phyloP scores from a whole-genome alignment of 768 basidiomycete genomes.

The Daedalea quercina region DNA sequence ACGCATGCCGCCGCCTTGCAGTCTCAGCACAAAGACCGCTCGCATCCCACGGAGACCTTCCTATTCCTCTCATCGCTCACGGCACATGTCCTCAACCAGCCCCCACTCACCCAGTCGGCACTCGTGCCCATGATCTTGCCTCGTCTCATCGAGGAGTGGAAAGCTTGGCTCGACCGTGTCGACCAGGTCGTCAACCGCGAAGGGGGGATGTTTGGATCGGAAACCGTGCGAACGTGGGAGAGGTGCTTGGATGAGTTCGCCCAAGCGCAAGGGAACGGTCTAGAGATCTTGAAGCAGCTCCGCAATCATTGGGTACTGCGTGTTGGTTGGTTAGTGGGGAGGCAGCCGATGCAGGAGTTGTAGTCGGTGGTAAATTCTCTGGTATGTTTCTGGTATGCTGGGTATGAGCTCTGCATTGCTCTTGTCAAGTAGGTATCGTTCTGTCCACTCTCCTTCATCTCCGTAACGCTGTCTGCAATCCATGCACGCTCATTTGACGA shows the following conservation, averaged over 20 bases:
- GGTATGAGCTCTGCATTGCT: neutral
- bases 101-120: conserved; percentile 54
- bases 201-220: conserved; percentile 75
- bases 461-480: neutral
- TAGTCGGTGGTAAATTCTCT: conserved; percentile 12
- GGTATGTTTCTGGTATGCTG: conserved; percentile 1
- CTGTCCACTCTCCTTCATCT: neutral
- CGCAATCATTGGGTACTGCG: conserved; percentile 64
- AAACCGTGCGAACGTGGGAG: conserved; percentile 65
- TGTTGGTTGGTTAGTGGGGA: conserved; percentile 75
- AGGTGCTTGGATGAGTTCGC: conserved; percentile 62
- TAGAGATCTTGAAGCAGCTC: conserved; percentile 36
- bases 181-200: conserved; percentile 64
- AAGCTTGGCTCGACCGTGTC: conserved; percentile 65
- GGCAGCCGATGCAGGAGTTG: conserved; percentile 30
- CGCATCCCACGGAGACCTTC: conserved; percentile 72
- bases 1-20: conserved; percentile 37
- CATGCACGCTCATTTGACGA: neutral
- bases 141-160: conserved; percentile 70
- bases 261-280: conserved; percentile 39
- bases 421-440: neutral
- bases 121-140: conserved; percentile 53
- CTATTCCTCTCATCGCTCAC: conserved; percentile 63
- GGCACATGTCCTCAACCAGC: conserved; percentile 61
- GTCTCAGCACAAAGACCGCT: conserved; percentile 53